Conservation (phyloP, 2,329 filamentous ascomycete genomes). For the Pseudopyrenochaeta lycopersici region DNA sequence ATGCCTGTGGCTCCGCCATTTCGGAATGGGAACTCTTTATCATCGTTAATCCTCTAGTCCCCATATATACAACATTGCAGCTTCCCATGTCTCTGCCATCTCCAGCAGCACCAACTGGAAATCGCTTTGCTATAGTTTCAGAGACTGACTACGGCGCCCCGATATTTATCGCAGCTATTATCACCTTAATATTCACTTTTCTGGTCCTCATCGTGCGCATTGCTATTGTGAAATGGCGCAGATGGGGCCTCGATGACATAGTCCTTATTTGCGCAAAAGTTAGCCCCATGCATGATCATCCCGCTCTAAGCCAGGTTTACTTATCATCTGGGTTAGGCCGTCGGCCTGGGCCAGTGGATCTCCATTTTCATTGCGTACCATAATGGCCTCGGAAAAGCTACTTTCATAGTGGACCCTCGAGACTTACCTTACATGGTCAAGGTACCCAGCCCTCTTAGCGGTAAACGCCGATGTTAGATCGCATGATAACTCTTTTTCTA, state of each 20-base stretch:
- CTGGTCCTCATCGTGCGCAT: constrained; percentile 1
- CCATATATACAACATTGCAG: background rate
- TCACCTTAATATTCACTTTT: background rate
- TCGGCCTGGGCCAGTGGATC: background rate
- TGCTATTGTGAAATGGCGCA: constrained; percentile 1
- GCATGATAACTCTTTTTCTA: background rate
- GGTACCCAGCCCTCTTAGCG: background rate
- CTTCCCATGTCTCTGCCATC: constrained; percentile 1
- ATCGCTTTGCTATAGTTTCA: constrained; percentile 1
- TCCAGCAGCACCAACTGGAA: background rate
- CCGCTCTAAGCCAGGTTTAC: background rate
- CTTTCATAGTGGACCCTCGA: background rate
- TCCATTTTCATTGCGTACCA: background rate
- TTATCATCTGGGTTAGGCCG: background rate
- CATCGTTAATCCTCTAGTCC: background rate
- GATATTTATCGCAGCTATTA: background rate
- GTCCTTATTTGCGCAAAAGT: background rate
- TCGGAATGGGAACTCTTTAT: background rate
- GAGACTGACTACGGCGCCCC: constrained; percentile 1
- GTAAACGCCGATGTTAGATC: background rate
- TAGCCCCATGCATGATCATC: background rate
- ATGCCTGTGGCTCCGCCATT: background rate
- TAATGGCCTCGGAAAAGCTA: constrained; percentile 1
- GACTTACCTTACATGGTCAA: background rate
- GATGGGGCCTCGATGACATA: constrained; percentile 1